phyloP scores from a whole-genome alignment of 345 rosid species.

The Angophora floribunda region DNA sequence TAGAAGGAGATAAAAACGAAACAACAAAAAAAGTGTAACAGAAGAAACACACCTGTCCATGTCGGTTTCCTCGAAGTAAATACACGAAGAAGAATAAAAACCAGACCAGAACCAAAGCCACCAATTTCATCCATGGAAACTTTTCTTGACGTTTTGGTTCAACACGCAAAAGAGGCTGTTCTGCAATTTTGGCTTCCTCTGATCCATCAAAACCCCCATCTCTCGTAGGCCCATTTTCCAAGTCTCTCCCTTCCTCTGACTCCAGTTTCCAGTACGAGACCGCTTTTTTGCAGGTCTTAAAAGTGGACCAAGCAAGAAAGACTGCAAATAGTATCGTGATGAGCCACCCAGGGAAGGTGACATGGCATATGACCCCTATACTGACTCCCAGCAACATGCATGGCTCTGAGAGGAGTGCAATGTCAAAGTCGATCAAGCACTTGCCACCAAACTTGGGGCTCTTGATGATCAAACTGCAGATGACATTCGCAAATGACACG shows the following conservation, averaged over 20 bases:
- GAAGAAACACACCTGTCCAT: constrained; percentile 39
- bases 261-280: constrained; percentile 52
- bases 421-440: constrained; percentile 51
- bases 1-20: not conserved
- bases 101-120: constrained; percentile 59
- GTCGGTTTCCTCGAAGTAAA: constrained; percentile 62
- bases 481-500: constrained; percentile 69
- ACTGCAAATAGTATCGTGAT: constrained; percentile 60
- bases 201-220: not conserved
- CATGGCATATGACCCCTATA: constrained; percentile 69
- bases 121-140: constrained; percentile 68
- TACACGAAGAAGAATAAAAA: constrained; percentile 52
- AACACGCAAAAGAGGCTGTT: constrained; percentile 35
- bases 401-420: constrained; percentile 76
- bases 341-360: constrained; percentile 76
- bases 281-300: constrained; percentile 66
- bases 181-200: constrained; percentile 6
- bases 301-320: constrained; percentile 74
- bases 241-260: constrained; percentile 25
- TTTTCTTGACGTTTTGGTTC: constrained; percentile 2
- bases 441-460: constrained; percentile 29
- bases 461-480: constrained; percentile 27
- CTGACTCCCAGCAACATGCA: constrained; percentile 84
- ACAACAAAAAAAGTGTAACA: not conserved
- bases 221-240: constrained; percentile 22